Evolutionary conservation across 1,284 basidiomycete genomes (phyloP).

Genomic region (Ceratobasidium sp.): DNA sequence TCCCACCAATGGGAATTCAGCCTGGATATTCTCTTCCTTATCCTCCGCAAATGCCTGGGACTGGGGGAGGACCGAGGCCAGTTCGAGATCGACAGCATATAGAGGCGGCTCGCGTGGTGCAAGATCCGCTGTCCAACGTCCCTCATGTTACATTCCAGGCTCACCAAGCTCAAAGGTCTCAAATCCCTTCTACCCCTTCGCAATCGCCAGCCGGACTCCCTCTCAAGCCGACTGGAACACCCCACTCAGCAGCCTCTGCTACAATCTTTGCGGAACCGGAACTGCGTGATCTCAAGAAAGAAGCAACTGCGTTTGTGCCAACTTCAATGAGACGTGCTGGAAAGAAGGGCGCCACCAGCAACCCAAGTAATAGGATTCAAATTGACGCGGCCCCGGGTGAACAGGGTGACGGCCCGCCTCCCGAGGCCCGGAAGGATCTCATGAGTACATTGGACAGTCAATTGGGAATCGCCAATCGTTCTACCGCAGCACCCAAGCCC

Average conservation of each 20-base stretch:
- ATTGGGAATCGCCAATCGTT: constrained; percentile 11
- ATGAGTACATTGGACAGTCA: constrained; percentile 38
- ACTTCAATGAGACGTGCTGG: constrained; percentile 49
- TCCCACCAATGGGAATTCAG: constrained; percentile 40
- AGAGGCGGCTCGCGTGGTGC: constrained; percentile 46
- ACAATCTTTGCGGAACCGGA: constrained; percentile 83
- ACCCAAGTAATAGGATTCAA: constrained; percentile 3
- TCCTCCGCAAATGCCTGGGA: constrained; percentile 36
- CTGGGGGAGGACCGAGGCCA: constrained; percentile 18
- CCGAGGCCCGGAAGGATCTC: constrained; percentile 34
- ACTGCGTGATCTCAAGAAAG: constrained; percentile 89
- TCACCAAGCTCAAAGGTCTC: constrained; percentile 46
- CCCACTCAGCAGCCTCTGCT: constrained; percentile 57
- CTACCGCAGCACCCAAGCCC: background rate
- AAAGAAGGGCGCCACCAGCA: constrained; percentile 17
- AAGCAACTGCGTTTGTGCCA: constrained; percentile 89
- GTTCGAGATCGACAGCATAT: constrained; percentile 39
- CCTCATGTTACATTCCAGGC: constrained; percentile 50
- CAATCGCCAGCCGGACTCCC: constrained; percentile 22
- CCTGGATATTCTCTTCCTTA: constrained; percentile 27
- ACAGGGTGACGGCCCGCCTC: background rate
- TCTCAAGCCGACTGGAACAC: constrained; percentile 35
- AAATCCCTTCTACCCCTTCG: constrained; percentile 41
- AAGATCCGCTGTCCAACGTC: constrained; percentile 51
- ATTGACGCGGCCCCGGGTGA: constrained; percentile 40